Conservation (phyloP, 768 basidiomycete species). For the Megacollybia marginata region DNA sequence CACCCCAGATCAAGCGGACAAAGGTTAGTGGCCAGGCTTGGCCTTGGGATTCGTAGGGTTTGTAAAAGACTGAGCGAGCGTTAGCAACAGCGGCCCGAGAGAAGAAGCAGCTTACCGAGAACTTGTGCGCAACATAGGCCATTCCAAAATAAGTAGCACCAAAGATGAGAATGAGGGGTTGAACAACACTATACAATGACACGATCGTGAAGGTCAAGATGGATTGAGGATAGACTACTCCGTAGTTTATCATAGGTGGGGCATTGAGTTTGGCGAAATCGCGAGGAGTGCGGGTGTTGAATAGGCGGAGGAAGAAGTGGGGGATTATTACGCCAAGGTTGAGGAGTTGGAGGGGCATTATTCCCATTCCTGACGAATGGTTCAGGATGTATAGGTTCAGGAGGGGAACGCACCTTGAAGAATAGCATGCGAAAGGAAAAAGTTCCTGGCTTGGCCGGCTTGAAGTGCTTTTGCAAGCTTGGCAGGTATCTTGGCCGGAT, state of each 20-base stretch:
- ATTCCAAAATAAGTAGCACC: slow-evolving; percentile 96
- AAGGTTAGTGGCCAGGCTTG: slow-evolving; percentile 98
- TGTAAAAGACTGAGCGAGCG: slow-evolving; percentile 76
- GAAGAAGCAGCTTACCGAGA: slow-evolving; percentile 57
- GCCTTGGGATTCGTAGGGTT: slow-evolving; percentile 94
- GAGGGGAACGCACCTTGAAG: slow-evolving; percentile 52
- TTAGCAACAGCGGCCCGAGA: not conserved
- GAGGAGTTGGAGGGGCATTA: slow-evolving; percentile 93
- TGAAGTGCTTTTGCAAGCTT: slow-evolving; percentile 83
- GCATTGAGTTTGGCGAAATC: slow-evolving; percentile 96
- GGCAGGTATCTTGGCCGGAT: slow-evolving; percentile 90
- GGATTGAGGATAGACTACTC: slow-evolving; percentile 93
- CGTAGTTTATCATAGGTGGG: slow-evolving; percentile 97
- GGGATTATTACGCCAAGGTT: slow-evolving; percentile 88
- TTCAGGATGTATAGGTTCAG: not conserved
- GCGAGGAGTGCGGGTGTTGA: slow-evolving; percentile 85
- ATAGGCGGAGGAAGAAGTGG: slow-evolving; percentile 61
- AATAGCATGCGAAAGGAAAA: slow-evolving; percentile 80
- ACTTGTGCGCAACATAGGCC: slow-evolving; percentile 96
- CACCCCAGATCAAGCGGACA: slow-evolving; percentile 84
- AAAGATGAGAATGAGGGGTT: slow-evolving; percentile 91
- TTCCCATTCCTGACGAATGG: slow-evolving; percentile 57
- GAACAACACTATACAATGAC: slow-evolving; percentile 90
- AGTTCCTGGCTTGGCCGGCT: slow-evolving; percentile 71
- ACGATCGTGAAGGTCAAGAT: slow-evolving; percentile 95